Evolutionary conservation across 1,284 basidiomycete species (phyloP).

Genomic region (Cronartium quercuum): DNA sequence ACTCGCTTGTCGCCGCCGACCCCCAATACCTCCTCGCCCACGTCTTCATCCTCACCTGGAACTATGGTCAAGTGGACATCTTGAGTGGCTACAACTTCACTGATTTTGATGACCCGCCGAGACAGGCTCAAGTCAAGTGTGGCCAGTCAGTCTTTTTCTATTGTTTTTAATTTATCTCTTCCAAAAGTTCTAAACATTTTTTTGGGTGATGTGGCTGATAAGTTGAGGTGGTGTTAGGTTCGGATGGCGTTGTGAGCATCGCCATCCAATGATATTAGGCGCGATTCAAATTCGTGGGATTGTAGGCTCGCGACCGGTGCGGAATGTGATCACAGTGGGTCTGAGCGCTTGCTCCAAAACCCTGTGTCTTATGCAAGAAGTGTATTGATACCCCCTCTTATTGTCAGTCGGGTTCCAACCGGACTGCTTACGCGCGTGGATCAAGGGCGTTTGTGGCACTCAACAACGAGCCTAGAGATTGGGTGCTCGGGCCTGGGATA

Average conservation of each 20-base stretch:
- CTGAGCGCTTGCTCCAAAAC: too few relatives aligned
- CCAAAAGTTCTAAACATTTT: not conserved
- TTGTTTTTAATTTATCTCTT: not conserved
- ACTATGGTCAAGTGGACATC: conserved; percentile 30
- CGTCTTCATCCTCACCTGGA: conserved; percentile 25
- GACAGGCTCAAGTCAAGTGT: conserved; percentile 4
- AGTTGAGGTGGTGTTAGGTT: not conserved
- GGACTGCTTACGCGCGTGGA: conserved; percentile 12
- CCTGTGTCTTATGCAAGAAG: not conserved
- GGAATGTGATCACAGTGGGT: conserved; percentile 30
- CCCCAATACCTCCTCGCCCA: conserved; percentile 13
- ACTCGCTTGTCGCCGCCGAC: not conserved
- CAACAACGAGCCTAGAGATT: conserved; percentile 15
- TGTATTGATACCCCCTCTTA: not conserved
- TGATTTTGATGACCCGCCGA: conserved; percentile 23
- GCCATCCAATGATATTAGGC: conserved; percentile 18
- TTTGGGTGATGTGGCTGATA: not conserved
- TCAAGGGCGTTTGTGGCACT: conserved; percentile 22
- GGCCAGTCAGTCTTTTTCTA: conserved; percentile 3
- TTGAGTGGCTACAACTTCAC: conserved; percentile 33
- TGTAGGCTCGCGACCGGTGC: not conserved
- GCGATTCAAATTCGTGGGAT: conserved; percentile 17
- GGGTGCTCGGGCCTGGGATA: not conserved
- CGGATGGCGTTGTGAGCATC: conserved; percentile 36
- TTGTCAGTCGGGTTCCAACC: conserved; percentile 14